A percentile compares a stretch with the other conserved stretches of the same genome.
Conservation (phyloP, 257 asterid genomes). For the Solanum clarkiae region DNA sequence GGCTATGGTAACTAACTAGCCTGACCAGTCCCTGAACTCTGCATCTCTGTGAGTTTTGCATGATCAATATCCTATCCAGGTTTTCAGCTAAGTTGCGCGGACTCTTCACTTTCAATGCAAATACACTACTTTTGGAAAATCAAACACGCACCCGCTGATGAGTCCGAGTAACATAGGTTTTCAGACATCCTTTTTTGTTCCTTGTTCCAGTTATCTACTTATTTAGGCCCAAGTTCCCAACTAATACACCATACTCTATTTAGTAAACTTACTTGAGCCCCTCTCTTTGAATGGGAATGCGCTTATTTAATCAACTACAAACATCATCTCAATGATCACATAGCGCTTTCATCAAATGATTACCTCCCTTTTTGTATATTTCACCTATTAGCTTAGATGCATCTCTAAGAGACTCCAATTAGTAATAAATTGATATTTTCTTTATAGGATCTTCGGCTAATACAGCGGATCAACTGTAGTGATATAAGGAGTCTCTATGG, state of each 20-base stretch:
- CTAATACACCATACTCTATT: neutral
- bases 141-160: too few species aligned
- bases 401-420: neutral
- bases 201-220: neutral
- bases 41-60: neutral
- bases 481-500: neutral
- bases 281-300: neutral
- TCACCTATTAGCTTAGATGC: neutral
- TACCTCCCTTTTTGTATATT: neutral
- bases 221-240: neutral
- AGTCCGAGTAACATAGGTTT: neutral
- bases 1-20: neutral
- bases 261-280: neutral
- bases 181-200: neutral
- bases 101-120: too few species aligned
- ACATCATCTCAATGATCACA: neutral
- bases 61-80: neutral
- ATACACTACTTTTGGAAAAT: too few species aligned
- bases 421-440: neutral
- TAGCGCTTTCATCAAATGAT: neutral
- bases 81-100: too few species aligned
- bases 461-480: neutral
- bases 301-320: neutral
- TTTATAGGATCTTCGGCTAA: neutral
- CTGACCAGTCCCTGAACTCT: neutral